Evolutionary conservation across 2,329 filamentous ascomycete genomes (phyloP).

Genomic region (Grosmannia penicillata): DNA sequence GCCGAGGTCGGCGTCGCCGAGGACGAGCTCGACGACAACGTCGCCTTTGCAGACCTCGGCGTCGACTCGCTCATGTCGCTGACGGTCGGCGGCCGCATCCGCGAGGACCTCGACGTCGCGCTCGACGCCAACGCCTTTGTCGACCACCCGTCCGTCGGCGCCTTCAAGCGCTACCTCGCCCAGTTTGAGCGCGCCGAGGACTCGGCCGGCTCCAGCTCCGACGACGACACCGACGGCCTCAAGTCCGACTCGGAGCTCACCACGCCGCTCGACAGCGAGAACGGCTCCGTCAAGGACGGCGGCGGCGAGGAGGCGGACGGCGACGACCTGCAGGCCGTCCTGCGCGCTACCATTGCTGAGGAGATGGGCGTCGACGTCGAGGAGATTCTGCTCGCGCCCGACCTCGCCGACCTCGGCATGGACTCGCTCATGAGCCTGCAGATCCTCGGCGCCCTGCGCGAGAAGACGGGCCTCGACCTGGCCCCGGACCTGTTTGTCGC

Average conservation of each 20-base stretch:
- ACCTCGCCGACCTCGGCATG: slow-evolving; percentile 42
- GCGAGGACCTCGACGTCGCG: slow-evolving; percentile 41
- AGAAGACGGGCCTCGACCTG: slow-evolving; percentile 36
- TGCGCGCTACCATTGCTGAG: slow-evolving; percentile 52
- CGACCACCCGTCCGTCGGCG: slow-evolving; percentile 37
- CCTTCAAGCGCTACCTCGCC: slow-evolving; percentile 30
- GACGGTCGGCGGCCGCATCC: slow-evolving; percentile 39
- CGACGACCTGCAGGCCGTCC: slow-evolving; percentile 27
- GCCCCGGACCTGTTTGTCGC: slow-evolving; percentile 46
- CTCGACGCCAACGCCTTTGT: slow-evolving; percentile 37
- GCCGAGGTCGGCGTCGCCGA: slow-evolving; percentile 39
- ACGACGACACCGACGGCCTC: slow-evolving; percentile 27
- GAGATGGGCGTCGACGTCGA: slow-evolving; percentile 59
- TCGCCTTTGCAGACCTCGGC: slow-evolving; percentile 40
- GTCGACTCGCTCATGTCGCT: slow-evolving; percentile 48
- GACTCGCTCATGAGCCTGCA: slow-evolving; percentile 43
- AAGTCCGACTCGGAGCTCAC: slow-evolving; percentile 36
- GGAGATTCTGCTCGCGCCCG: slow-evolving; percentile 39
- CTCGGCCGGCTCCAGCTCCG: slow-evolving; percentile 22
- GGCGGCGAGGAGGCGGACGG: slow-evolving; percentile 21
- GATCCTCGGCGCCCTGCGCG: slow-evolving; percentile 38
- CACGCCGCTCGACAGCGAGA: slow-evolving; percentile 35
- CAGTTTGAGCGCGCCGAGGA: slow-evolving; percentile 22
- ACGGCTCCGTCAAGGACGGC: slow-evolving; percentile 27
- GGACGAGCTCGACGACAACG: slow-evolving; percentile 40